phyloP scores from a whole-genome alignment of 2,329 filamentous ascomycete genomes.

The Scytalidium lignicola region DNA sequence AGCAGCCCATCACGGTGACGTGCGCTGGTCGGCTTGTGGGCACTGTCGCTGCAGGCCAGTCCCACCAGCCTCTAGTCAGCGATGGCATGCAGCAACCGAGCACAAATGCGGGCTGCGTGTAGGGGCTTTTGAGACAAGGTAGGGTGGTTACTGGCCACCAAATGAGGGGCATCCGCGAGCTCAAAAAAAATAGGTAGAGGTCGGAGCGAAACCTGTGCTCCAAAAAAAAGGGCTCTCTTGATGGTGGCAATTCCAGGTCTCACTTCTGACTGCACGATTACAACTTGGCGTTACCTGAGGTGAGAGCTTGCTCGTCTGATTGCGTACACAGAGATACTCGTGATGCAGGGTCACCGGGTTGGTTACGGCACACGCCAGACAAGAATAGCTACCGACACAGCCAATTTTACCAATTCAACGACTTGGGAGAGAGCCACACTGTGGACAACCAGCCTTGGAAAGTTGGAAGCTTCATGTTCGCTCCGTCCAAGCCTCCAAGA shows the following conservation, averaged over 20 bases:
- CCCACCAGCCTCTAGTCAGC: conserved; percentile 2
- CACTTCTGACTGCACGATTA: not conserved
- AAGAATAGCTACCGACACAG: not conserved
- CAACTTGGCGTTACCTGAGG: not conserved
- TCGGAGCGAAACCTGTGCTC: not conserved
- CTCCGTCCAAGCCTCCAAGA: not conserved
- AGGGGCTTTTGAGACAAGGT: conserved; percentile 4
- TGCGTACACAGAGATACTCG: not conserved
- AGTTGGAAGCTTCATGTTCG: not conserved
- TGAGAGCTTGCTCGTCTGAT: not conserved
- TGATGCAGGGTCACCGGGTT: not conserved
- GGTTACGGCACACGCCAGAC: not conserved
- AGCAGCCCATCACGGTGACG: not conserved
- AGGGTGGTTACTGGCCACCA: not conserved
- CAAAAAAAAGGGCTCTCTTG: not conserved
- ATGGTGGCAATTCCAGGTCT: not conserved
- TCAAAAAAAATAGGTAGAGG: not conserved
- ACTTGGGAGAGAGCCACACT: not conserved
- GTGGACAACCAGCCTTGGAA: not conserved
- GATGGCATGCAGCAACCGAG: conserved; percentile 14
- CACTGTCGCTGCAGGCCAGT: conserved; percentile 2
- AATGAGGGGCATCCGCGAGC: not conserved
- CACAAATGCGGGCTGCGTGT: conserved; percentile 2
- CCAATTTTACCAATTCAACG: too few species aligned
- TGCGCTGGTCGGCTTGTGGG: not conserved